Percentiles rank a stretch among this genome's conserved stretches.
These are phyloP conservation scores for Cyanidium caldarium DNA, from an alignment of 23 red algal genomes.

Conservation along the genomic window DNA sequence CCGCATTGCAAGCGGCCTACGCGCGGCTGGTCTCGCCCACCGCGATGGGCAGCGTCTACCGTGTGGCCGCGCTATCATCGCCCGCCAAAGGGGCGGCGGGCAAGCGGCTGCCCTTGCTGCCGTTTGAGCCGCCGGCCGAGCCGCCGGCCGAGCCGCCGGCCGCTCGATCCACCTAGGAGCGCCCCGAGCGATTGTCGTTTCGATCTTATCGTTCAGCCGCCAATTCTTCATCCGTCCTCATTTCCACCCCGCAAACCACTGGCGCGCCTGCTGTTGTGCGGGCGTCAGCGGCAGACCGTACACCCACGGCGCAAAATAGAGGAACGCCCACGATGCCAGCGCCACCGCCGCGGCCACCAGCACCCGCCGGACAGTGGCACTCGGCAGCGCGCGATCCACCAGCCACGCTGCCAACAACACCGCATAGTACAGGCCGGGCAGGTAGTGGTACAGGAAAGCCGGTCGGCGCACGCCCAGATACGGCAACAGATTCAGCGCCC, in stretches of 20 bases:
- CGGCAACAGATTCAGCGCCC: slow-evolving; percentile 67
- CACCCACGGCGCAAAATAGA: slow-evolving; percentile 79
- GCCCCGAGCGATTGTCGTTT: too few species aligned
- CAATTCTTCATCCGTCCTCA: too few species aligned
- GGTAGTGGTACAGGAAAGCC: slow-evolving; percentile 94
- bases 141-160: too few species aligned
- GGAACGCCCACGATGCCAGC: slow-evolving; percentile 23
- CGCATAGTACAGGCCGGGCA: slow-evolving; percentile 74
- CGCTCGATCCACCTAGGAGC: too few species aligned
- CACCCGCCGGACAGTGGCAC: not conserved
- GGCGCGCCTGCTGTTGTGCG: slow-evolving; percentile 23
- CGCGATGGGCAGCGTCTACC: not conserved
- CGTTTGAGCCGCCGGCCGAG: too few species aligned
- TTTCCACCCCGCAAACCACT: slow-evolving; percentile 47
- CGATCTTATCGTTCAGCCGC: too few species aligned
- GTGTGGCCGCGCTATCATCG: not conserved
- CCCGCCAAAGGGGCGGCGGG: not conserved
- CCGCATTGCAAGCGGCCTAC: not conserved
- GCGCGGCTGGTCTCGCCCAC: not conserved
- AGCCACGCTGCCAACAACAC: slow-evolving; percentile 54
- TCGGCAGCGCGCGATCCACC: slow-evolving; percentile 37
- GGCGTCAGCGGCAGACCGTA: slow-evolving; percentile 54
- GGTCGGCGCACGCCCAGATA: slow-evolving; percentile 74
- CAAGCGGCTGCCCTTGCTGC: too few species aligned
- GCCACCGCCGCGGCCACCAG: slow-evolving; percentile 15